Evolutionary conservation across 2,329 filamentous ascomycete genomes (phyloP), one percentile per base, ranked within the genome.

Genomic region (Fusarium falciforme): DNA sequence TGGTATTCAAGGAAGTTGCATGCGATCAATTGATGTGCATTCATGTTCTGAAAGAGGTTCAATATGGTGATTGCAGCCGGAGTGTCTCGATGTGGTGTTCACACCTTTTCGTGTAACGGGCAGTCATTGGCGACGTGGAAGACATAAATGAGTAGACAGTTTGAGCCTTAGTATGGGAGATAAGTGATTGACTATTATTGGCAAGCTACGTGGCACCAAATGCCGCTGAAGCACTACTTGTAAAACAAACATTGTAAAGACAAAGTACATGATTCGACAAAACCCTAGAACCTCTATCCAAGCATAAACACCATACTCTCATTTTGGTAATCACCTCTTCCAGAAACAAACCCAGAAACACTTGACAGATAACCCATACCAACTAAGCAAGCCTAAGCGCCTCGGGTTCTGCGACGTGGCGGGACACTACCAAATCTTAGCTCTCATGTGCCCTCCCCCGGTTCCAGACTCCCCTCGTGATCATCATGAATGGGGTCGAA

Each of bases 11-110:
- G 47, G 47, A 54, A 54, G 47, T 54, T 54, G 47, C 47, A 54
- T 31, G 47, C 47, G 47, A 54, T 54, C 27, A 54, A 31, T 54
- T 54, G 27, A 31, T 31, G 11, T 20, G 47, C 47, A 31, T 54
- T 54, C 27, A n/a, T 31, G 27, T 20, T 54, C 47, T 49, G 16
- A 52, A 52, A 52, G 25, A 52, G 47, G 25, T 52, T 54, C 17
- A 54, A 54, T 17, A 31, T 54, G 47, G 47, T 54, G 47, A 54
- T 54, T 54, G 47, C 27, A 54, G 47, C 47, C 47, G 47, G 17
- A 14, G 27, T 54, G 11, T 54, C 27, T 54, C 3, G 10, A 49
- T 29, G 4, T 52, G 47, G 47, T 52, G 27, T 52, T 31, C 6
- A 52, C 44, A 49, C 47, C 47, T 52, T 52, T 52, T 52, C 6